Evolutionary conservation across 164 flowering plant genomes (phyloP).

Genomic region (Stephania yunnanensis): DNA sequence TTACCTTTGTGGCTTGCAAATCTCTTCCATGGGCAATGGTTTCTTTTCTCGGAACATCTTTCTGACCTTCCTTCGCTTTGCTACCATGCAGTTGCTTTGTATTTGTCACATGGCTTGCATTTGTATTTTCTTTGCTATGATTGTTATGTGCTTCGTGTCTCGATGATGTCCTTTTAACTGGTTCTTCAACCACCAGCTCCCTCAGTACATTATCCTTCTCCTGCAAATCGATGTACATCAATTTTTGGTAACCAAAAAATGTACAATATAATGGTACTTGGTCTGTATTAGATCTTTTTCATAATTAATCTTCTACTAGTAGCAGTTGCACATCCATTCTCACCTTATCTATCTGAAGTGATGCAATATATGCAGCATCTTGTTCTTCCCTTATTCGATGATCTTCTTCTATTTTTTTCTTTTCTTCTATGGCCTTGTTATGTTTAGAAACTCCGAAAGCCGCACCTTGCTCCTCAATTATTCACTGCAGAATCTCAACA

Average conservation of each 20-base stretch:
- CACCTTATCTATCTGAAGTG: slow-evolving; percentile 60
- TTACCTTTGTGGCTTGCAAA: slow-evolving; percentile 39
- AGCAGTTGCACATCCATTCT: slow-evolving; percentile 9
- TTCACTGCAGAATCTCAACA: slow-evolving; percentile 61
- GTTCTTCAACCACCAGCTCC: slow-evolving; percentile 11
- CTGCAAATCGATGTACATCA: slow-evolving; percentile 16
- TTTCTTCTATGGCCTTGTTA: slow-evolving; percentile 25
- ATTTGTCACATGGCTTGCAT: slow-evolving; percentile 2
- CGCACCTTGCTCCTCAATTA: slow-evolving; percentile 56
- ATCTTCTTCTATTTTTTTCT: slow-evolving; percentile 36
- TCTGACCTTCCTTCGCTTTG: slow-evolving; percentile 19
- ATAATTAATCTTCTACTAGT: too few relatives aligned
- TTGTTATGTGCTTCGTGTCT: slow-evolving; percentile 14
- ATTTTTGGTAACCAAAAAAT: too few relatives aligned
- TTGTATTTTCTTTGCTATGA: slow-evolving; percentile 16
- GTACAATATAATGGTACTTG: too few relatives aligned
- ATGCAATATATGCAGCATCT: slow-evolving; percentile 59
- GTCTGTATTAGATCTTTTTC: too few relatives aligned
- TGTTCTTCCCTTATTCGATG: slow-evolving; percentile 54
- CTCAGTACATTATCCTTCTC: slow-evolving; percentile 29
- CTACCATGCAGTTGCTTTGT: slow-evolving; percentile 12
- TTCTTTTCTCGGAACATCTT: slow-evolving; percentile 20
- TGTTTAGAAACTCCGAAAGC: slow-evolving; percentile 33
- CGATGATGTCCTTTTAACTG: slow-evolving; percentile 14
- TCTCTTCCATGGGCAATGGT: slow-evolving; percentile 17